Evolutionary conservation across 257 asterid genomes (phyloP).

Genomic region (Jaltomata sinuosa): DNA sequence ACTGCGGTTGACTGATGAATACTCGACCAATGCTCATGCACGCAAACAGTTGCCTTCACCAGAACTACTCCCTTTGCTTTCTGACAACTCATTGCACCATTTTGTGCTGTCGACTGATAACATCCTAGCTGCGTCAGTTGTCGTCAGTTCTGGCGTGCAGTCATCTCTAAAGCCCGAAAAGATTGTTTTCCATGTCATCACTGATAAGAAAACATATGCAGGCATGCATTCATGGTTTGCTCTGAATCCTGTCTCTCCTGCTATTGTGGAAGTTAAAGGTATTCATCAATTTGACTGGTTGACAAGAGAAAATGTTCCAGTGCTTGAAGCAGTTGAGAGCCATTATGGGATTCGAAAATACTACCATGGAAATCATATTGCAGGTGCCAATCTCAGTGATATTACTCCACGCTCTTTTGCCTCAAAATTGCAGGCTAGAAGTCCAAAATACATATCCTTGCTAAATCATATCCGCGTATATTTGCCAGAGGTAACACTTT

Average conservation of each 20-base stretch:
- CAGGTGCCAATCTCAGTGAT: slow-evolving; percentile 73
- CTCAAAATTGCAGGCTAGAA: slow-evolving; percentile 87
- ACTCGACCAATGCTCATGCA: slow-evolving; percentile 93
- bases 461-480: slow-evolving; percentile 94
- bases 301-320: slow-evolving; percentile 93
- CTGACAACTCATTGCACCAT: slow-evolving; percentile 79
- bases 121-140: slow-evolving; percentile 94
- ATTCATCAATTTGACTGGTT: slow-evolving; percentile 97
- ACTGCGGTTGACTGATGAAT: slow-evolving; percentile 84
- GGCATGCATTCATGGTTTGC: slow-evolving; percentile 99
- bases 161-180: slow-evolving; percentile 68
- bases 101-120: slow-evolving; percentile 92
- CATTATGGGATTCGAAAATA: slow-evolving; percentile 64
- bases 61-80: slow-evolving; percentile 78
- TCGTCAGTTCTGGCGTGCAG: slow-evolving; percentile 71
- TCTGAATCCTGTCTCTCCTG: slow-evolving; percentile 71
- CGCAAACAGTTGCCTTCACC: slow-evolving; percentile 93
- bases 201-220: slow-evolving; percentile 95
- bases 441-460: slow-evolving; percentile 85
- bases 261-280: slow-evolving; percentile 90
- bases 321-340: slow-evolving; percentile 92
- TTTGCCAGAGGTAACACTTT: slow-evolving; percentile 79
- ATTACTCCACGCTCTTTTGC: slow-evolving; percentile 81
- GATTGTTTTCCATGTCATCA: slow-evolving; percentile 88
- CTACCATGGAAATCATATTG: slow-evolving; percentile 91